These are phyloP conservation scores for Lactarius vividus DNA, from an alignment of 768 basidiomycete genomes.

Conservation along the genomic window DNA sequence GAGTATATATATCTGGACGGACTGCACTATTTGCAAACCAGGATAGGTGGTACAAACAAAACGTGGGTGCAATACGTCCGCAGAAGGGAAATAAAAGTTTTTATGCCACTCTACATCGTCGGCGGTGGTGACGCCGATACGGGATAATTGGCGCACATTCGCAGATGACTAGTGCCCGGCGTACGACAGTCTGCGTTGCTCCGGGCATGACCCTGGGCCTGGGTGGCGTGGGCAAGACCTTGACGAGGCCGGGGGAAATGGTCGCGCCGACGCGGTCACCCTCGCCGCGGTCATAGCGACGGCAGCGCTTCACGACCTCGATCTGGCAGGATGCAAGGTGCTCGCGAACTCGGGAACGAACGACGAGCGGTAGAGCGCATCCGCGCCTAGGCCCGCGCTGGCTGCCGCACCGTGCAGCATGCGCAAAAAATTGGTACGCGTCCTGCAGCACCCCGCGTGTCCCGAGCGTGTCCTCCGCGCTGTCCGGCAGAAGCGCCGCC, in stretches of 20 bases:
- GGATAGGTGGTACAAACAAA: background rate
- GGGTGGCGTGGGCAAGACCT: conserved; percentile 51
- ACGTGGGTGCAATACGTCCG: background rate
- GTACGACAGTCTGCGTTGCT: conserved; percentile 69
- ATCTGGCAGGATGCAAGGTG: conserved; percentile 71
- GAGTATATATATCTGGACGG: background rate
- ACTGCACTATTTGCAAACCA: background rate
- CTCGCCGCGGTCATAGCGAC: conserved; percentile 71
- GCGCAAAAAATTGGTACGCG: conserved; percentile 79
- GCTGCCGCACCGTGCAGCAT: conserved; percentile 76
- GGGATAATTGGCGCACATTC: conserved; percentile 54
- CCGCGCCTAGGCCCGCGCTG: conserved; percentile 45
- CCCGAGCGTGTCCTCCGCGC: conserved; percentile 34
- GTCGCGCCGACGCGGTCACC: conserved; percentile 75
- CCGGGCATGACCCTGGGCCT: conserved; percentile 38
- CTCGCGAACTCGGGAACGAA: conserved; percentile 83
- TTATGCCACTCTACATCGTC: background rate
- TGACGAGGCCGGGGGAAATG: conserved; percentile 84
- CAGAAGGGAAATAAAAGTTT: background rate
- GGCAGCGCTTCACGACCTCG: conserved; percentile 79
- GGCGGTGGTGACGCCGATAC: background rate
- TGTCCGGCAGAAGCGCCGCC: conserved; percentile 42
- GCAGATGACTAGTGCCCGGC: conserved; percentile 83
- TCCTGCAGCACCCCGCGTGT: conserved; percentile 62
- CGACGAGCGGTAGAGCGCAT: conserved; percentile 82